These are phyloP conservation scores for Stagonosporopsis vannaccii DNA, from an alignment of 2,329 filamentous ascomycete species.

Conservation along the genomic window DNA sequence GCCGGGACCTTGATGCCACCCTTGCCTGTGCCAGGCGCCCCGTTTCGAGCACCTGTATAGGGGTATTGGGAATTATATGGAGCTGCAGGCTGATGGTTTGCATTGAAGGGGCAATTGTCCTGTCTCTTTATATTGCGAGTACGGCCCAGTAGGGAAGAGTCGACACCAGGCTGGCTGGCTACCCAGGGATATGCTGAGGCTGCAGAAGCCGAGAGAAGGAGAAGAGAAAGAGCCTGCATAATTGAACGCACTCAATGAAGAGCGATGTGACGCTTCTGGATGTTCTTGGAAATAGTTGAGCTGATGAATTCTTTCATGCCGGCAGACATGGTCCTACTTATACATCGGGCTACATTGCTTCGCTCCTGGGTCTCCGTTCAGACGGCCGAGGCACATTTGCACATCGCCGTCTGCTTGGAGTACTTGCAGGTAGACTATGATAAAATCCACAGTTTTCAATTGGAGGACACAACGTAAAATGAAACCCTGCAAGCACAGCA, in stretches of 20 bases:
- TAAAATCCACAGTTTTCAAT: constrained; percentile 10
- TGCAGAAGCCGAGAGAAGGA: constrained; percentile 26
- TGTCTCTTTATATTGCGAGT: constrained; percentile 25
- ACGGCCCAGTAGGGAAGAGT: constrained; percentile 22
- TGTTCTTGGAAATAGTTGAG: not conserved
- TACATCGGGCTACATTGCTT: constrained; percentile 6
- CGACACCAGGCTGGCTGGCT: constrained; percentile 27
- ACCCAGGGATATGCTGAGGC: constrained; percentile 32
- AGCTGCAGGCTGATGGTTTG: constrained; percentile 32
- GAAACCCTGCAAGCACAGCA: constrained; percentile 2
- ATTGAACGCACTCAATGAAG: constrained; percentile 9
- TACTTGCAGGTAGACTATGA: not conserved
- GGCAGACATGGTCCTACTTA: constrained; percentile 7
- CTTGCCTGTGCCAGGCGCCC: constrained; percentile 49
- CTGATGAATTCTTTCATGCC: not conserved
- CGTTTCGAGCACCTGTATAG: constrained; percentile 56
- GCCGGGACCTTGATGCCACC: constrained; percentile 57
- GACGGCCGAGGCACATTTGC: constrained; percentile 13
- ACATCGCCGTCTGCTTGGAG: not conserved
- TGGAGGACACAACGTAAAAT: constrained; percentile 3
- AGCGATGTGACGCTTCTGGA: not conserved
- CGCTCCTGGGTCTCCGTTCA: constrained; percentile 8
- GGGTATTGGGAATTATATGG: constrained; percentile 33
- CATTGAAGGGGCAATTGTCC: constrained; percentile 32
- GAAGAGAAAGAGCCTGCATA: constrained; percentile 26